phyloP scores from a whole-genome alignment of 2,329 filamentous ascomycete genomes.

The Diaporthe ampelina region DNA sequence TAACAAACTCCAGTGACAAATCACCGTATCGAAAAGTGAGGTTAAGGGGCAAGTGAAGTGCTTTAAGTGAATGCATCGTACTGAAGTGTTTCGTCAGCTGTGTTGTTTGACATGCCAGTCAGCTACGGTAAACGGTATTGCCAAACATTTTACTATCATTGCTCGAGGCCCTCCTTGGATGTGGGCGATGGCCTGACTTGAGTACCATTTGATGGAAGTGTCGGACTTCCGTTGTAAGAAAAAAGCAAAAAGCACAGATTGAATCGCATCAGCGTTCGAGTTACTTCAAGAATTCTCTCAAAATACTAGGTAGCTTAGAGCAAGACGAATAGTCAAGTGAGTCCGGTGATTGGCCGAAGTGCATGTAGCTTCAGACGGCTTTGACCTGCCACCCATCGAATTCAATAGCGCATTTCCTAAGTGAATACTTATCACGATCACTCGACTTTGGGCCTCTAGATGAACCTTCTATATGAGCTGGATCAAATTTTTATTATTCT shows the following conservation, averaged over 20 bases:
- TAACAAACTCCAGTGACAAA: neutral
- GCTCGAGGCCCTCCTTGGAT: neutral
- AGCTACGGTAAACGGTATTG: neutral
- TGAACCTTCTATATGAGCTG: neutral
- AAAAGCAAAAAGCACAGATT: no score
- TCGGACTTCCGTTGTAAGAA: no score
- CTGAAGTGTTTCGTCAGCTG: neutral
- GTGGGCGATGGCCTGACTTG: neutral
- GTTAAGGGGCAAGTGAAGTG: neutral
- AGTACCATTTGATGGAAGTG: neutral
- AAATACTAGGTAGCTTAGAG: neutral
- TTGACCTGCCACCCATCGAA: neutral
- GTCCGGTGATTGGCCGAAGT: neutral
- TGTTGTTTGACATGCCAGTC: neutral
- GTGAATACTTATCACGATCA: no score
- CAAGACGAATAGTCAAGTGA: neutral
- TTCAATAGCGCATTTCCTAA: neutral
- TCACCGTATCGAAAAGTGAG: constrained; percentile 22
- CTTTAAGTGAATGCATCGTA: no score
- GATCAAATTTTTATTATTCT: constrained; percentile 1
- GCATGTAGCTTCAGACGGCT: no score
- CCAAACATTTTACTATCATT: neutral
- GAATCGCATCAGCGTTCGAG: neutral
- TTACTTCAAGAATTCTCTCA: neutral
- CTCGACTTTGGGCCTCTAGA: no score